Evolutionary conservation across 2,329 filamentous ascomycete species (phyloP), one percentile per base, ranked within the genome.

Genomic region (Pseudogymnoascus sp.): DNA sequence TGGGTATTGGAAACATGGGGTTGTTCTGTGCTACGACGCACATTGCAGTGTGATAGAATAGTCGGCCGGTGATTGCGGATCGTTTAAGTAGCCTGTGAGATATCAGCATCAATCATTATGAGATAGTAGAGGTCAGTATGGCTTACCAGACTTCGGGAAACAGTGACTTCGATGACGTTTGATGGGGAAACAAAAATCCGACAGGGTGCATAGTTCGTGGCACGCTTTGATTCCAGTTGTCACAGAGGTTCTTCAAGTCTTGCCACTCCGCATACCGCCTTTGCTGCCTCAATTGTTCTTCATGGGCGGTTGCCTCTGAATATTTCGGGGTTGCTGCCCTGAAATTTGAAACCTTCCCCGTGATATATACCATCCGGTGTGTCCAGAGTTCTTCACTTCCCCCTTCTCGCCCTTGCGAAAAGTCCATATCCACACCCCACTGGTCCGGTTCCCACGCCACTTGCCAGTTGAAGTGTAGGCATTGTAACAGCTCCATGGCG

Each of bases 41-140:
- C 75, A 93, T 87, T 20, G 89, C 86, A 0, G 90, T 94, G 70
- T 97, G 92, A 70, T 95, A 97, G 72, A 96, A 91, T 7, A 97
- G 79, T 54, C 90, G 84, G 3, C 89, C 90, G 25, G 96, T 83
- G 32, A 94, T 86, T 2, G 90, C 89, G 3, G 89, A 82, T 61
- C 89, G 83, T 73, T 94, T 94, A 68, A 93, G 85, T 59, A 96
- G 79, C 90, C 87, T 90, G 58, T 9, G 41, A 61, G 57, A 60
- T n/a, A 62, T 70, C 65, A 72, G 69, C 30, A 62, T 62, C 64
- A 58, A 41, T 60, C 58, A 63, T 41, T 50, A 12, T 30, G 57
- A 43, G 57, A 43, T 12, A 47, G 38, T 28, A 35, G 18, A 43
- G 20, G 14, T 20, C 28, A 16, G 25, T 61, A 41, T 58, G 18